Conservation (phyloP, 2,329 filamentous ascomycete species). For the Fulvia fulva region DNA sequence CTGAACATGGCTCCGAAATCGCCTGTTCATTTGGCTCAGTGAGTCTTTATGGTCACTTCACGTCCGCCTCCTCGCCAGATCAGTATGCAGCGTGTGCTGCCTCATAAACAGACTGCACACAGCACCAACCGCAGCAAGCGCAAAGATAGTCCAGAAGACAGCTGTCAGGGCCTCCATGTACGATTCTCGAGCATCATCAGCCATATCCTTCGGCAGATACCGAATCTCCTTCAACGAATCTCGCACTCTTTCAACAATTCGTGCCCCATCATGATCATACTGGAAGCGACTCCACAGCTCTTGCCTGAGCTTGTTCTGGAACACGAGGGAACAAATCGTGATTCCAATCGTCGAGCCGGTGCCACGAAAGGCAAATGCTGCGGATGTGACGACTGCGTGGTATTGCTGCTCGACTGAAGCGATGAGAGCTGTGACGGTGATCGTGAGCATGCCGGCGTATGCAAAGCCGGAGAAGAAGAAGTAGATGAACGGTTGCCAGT, state of each 20-base stretch:
- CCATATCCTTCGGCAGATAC: background rate
- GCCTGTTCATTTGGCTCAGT: no score
- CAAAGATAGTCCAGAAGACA: background rate
- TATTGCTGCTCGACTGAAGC: background rate
- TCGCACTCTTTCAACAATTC: background rate
- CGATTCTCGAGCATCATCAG: background rate
- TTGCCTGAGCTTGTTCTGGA: background rate
- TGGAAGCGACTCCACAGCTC: background rate
- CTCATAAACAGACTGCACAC: background rate
- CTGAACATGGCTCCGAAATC: no score
- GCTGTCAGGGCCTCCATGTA: constrained; percentile 1
- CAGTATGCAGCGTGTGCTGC: background rate
- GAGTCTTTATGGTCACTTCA: background rate
- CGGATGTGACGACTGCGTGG: background rate
- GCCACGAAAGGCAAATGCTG: background rate
- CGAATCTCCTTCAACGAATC: background rate
- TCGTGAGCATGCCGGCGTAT: background rate
- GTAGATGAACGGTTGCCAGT: background rate
- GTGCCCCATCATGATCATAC: background rate
- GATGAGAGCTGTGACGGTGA: background rate
- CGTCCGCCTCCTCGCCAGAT: background rate
- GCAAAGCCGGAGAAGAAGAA: background rate
- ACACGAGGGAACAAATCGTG: background rate
- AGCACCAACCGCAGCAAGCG: background rate
- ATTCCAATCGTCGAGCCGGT: background rate